Evolutionary conservation across 2,329 filamentous ascomycete genomes (phyloP), one percentile per base, ranked within the genome.

Genomic region (Xylaria sp.): DNA sequence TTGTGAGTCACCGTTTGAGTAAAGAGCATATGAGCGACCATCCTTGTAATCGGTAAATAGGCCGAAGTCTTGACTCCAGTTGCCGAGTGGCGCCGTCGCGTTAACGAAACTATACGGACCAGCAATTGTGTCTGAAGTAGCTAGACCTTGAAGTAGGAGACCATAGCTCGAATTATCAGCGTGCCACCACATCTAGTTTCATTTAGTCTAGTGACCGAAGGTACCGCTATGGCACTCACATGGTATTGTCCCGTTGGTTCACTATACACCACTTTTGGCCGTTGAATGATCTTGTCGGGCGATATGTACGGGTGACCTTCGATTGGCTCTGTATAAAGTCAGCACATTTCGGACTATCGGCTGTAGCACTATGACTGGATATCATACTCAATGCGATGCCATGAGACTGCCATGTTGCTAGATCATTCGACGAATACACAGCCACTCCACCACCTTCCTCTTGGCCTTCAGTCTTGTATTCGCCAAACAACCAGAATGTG

Each of bases 1-100:
- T 1, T 75, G 78, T 0, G 83, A 79, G 69, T 90, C 88, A 1
- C 88, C 88, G 55, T 89, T 90, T 1, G 86, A 89, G 77, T 89
- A 89, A 1, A 89, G 79, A 0, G 87, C 83, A 68, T 89, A 89
- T 0, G 85, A 83, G 0, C 82, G 81, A 12, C 86, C 86, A 51
- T 87, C 83, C 66, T 88, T 88, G 77, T 86, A 86, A 72, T 90
- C 88, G 3, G 85, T 87, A 70, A 90, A 89, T 25, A 89, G 80
- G 10, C 88, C 88, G 55, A 88, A 90, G 64, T 90, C 88, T 71
- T 90, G 88, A 0, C 86, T 88, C 88, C 87, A 89, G 75, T 89
- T 90, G 1, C 87, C 87, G 0, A 89, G 82, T 0, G 88, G 88
- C 0, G 83, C 79, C 0, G 83, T 85, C 0, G 86, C 88, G 49